Conservation (phyloP, 352 stramenopile genomes). For the Saprolegnia diclina region DNA sequence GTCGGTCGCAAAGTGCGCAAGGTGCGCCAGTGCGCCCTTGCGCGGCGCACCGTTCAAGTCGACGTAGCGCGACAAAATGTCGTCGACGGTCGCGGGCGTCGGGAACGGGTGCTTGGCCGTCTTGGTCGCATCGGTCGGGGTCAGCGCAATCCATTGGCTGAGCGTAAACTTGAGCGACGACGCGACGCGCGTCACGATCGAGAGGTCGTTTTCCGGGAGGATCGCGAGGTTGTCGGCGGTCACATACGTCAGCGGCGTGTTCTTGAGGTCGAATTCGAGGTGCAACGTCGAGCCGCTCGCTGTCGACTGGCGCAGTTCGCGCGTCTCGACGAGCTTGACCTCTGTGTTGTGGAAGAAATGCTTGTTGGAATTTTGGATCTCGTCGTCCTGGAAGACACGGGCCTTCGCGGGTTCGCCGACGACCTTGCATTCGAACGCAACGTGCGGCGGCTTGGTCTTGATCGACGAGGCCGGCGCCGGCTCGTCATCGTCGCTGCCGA, state of each 20-base stretch:
- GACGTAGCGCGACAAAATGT: conserved; percentile 90
- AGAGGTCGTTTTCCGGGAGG: conserved; percentile 82
- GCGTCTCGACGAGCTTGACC: conserved; percentile 81
- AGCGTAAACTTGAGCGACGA: conserved; percentile 83
- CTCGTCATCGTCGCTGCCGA: conserved; percentile 29
- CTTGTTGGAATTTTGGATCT: conserved; percentile 77
- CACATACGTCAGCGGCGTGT: conserved; percentile 54
- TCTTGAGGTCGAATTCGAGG: conserved; percentile 83
- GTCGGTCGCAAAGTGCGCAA: conserved; percentile 72
- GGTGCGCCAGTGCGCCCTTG: conserved; percentile 70
- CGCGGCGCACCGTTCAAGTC: conserved; percentile 91
- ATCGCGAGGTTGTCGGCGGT: conserved; percentile 92
- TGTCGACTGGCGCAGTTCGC: conserved; percentile 82
- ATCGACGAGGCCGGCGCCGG: conserved; percentile 1
- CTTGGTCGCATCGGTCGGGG: conserved; percentile 45
- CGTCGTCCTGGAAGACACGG: conserved; percentile 31
- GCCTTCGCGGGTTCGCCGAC: conserved; percentile 34
- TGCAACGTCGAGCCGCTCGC: conserved; percentile 84
- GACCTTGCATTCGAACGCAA: conserved; percentile 54
- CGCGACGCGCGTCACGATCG: conserved; percentile 80
- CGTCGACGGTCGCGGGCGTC: conserved; percentile 89
- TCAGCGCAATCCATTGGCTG: conserved; percentile 82
- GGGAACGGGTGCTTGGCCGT: conserved; percentile 83
- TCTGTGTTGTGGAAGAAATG: conserved; percentile 86
- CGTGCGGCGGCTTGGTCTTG: conserved; percentile 37